Conservation (phyloP, 2,329 filamentous ascomycete species). For the Ceratocystis ficicola region DNA sequence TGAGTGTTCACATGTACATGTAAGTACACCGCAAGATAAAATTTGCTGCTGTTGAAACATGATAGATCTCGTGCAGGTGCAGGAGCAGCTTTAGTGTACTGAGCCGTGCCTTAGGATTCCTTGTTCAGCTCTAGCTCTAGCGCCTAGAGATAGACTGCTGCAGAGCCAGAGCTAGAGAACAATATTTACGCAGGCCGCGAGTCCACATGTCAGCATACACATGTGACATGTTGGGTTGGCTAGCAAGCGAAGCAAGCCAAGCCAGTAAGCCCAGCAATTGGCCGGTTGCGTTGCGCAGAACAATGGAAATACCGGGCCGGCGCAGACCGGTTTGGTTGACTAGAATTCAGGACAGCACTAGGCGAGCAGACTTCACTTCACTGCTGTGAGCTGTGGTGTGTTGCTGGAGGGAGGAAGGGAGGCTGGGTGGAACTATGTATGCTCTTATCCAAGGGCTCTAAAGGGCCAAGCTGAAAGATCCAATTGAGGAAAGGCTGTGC, state of each 20-base stretch:
- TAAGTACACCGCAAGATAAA: not conserved
- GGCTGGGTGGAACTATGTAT: not conserved
- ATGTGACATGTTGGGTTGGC: not conserved
- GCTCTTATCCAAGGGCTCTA: not conserved
- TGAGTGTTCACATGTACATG: too few relatives aligned
- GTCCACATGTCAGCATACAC: not conserved
- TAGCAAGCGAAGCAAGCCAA: not conserved
- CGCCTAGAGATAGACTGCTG: not conserved
- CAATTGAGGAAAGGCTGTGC: not conserved
- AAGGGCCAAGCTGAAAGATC: not conserved
- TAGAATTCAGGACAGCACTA: too few relatives aligned
- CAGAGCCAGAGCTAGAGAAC: not conserved
- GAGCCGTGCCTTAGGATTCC: conserved; percentile 1
- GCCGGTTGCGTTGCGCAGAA: not conserved
- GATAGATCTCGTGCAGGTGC: not conserved
- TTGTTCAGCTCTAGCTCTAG: not conserved
- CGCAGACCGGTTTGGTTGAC: not conserved
- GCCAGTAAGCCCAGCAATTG: not conserved
- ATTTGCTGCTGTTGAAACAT: not conserved
- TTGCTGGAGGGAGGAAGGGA: not conserved
- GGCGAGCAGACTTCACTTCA: too few relatives aligned
- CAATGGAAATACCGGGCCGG: not conserved
- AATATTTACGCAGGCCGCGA: not conserved
- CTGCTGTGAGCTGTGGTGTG: not conserved
- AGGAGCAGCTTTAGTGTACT: not conserved